These are phyloP conservation scores for Nicotiana sylvestris DNA, from an alignment of 257 asterid genomes.

Conservation along the genomic window DNA sequence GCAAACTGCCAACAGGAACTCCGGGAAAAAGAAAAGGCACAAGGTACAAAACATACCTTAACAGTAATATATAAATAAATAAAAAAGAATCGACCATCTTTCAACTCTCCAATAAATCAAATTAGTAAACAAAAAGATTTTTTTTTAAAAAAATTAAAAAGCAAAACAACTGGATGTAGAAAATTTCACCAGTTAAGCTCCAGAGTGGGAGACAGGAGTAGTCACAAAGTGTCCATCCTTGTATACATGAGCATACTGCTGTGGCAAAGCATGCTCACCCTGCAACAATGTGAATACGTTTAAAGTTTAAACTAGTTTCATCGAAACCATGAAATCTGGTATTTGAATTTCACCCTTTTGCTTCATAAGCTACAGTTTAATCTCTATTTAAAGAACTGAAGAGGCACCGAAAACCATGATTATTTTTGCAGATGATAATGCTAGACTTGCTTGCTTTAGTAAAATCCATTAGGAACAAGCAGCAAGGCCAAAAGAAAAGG, in stretches of 20 bases:
- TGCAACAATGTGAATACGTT: slow-evolving; percentile 26
- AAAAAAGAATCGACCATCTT: slow-evolving; percentile 11
- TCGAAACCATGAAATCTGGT: slow-evolving; percentile 3
- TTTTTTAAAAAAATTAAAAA: not conserved
- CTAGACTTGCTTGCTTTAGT: not conserved
- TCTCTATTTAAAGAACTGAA: not conserved
- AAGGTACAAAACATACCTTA: not conserved
- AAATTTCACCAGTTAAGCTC: slow-evolving; percentile 42
- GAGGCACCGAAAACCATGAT: not conserved
- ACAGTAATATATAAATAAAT: slow-evolving; percentile 8
- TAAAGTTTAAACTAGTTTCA: not conserved
- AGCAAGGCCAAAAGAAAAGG: not conserved
- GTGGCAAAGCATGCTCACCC: slow-evolving; percentile 92
- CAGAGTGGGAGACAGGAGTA: slow-evolving; percentile 87
- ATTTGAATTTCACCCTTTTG: not conserved
- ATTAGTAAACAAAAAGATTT: not conserved
- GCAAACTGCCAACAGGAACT: not conserved
- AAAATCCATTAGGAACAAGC: slow-evolving; percentile 1
- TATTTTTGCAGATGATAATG: not conserved
- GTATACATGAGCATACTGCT: slow-evolving; percentile 70
- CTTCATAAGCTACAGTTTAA: not conserved
- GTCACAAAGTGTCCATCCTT: slow-evolving; percentile 82
- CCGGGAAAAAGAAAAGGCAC: not conserved
- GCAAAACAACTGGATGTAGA: slow-evolving; percentile 2
- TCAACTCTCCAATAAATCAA: slow-evolving; percentile 21